These are phyloP conservation scores for Talaromyces atroroseus DNA, from an alignment of 2,329 filamentous ascomycete species.

Conservation along the genomic window DNA sequence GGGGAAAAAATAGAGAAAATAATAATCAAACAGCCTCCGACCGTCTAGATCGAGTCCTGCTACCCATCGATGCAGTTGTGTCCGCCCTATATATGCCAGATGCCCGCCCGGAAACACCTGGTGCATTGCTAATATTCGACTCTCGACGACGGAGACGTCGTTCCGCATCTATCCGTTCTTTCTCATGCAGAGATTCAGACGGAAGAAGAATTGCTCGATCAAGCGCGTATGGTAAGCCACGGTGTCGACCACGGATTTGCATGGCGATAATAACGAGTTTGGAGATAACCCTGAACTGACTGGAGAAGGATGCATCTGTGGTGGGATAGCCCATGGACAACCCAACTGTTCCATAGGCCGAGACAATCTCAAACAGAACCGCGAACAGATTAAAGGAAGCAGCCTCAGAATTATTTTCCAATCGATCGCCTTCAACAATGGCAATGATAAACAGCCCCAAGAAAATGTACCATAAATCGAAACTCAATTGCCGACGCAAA, in stretches of 20 bases:
- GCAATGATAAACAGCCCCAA: slow-evolving; percentile 87
- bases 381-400: slow-evolving; percentile 61
- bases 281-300: slow-evolving; percentile 68
- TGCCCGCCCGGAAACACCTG: slow-evolving; percentile 5
- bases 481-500: slow-evolving; percentile 86
- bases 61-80: slow-evolving; percentile 6
- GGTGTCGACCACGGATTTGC: slow-evolving; percentile 61
- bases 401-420: slow-evolving; percentile 55
- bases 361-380: slow-evolving; percentile 77
- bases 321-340: slow-evolving; percentile 75
- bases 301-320: slow-evolving; percentile 74
- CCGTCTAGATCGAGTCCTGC: slow-evolving; percentile 9
- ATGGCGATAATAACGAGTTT: slow-evolving; percentile 63
- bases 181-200: slow-evolving; percentile 57
- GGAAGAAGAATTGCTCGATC: slow-evolving; percentile 67
- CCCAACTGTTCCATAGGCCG: slow-evolving; percentile 90
- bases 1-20: background rate
- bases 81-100: slow-evolving; percentile 6
- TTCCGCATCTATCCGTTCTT: slow-evolving; percentile 52
- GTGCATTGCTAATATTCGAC: slow-evolving; percentile 30
- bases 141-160: slow-evolving; percentile 36
- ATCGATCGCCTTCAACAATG: slow-evolving; percentile 72
- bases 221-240: slow-evolving; percentile 60
- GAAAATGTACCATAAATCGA: slow-evolving; percentile 97
- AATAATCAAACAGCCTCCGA: background rate